Evolutionary conservation across 1,284 basidiomycete species (phyloP), one percentile per base, ranked within the genome.

Genomic region (Dichomitus squalens): DNA sequence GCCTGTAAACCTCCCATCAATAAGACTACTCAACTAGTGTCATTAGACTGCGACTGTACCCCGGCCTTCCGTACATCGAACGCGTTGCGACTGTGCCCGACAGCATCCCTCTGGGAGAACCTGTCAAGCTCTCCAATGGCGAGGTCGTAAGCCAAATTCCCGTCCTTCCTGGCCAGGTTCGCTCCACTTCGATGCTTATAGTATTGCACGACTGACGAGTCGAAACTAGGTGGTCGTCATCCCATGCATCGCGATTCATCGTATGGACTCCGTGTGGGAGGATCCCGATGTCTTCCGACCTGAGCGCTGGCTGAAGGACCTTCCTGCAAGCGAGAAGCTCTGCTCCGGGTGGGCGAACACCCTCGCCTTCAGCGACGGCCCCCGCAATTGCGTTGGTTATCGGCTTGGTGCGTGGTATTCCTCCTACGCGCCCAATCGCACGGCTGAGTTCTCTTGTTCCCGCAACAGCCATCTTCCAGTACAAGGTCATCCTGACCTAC

Each of bases 231-330:
- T 64, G 16, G 64, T 69, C 27, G 53, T 64, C 48, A 62, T 71
- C 40, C 67, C 69, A 4, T 53, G 59, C 38, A 58, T 65, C n/a
- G 56, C 65, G 16, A 52, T 70, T 20, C 63, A 68, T 25, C 62
- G 63, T 25, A 44, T 68, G 38, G 56, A 61, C 43, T 57, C 61
- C 7, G 66, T 70, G 2, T 74, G 72, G 72, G 64, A 62, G 8
- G 72, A 73, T 53, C 64, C 64, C 0, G 62, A 67, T 16, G 54
- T 49, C 3, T 75, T 72, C 66, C 53, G 65, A 8, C 63, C 63
- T 1, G 63, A 65, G 51, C 58, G 63, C 4, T 65, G 63, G 63
- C 35, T 63, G 4, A 50, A 33, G 8, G 46, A 50, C 8, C 39
- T 57, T 3, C 58, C 57, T 1, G 23, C 49, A 7, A 21, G 21